Percentiles rank a stretch among this genome's conserved stretches.
phyloP scores from a whole-genome alignment of 768 basidiomycete species.

The Agrocybe pediades region DNA sequence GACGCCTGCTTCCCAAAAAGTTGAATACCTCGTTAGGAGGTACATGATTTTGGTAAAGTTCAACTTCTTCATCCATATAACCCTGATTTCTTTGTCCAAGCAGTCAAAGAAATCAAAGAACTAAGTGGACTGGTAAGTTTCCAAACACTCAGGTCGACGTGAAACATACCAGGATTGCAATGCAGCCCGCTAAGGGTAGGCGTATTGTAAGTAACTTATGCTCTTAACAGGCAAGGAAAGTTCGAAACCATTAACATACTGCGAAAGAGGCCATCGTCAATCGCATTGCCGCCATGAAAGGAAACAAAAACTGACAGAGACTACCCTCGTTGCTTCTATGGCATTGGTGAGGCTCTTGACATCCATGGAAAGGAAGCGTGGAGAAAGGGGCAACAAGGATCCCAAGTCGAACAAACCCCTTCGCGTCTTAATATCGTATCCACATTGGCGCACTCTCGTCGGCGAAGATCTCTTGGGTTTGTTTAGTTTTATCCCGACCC shows the following conservation, averaged over 20 bases:
- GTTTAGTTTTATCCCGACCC: no score
- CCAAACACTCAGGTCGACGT: background rate
- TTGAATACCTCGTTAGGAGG: slow-evolving; percentile 21
- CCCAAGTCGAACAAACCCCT: no score
- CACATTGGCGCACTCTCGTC: no score
- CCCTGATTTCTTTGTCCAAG: slow-evolving; percentile 15
- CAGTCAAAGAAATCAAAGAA: slow-evolving; percentile 20
- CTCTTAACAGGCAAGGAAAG: background rate
- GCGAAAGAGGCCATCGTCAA: background rate
- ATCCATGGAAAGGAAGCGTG: slow-evolving; percentile 7
- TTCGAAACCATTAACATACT: slow-evolving; percentile 13
- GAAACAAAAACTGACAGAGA: slow-evolving; percentile 5
- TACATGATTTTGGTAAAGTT: slow-evolving; percentile 19
- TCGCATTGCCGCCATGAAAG: background rate
- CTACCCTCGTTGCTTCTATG: slow-evolving; percentile 11
- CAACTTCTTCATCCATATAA: slow-evolving; percentile 19
- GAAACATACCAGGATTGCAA: slow-evolving; percentile 8
- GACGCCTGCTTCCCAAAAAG: slow-evolving; percentile 20
- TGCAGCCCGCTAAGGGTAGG: slow-evolving; percentile 6
- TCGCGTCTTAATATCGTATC: no score
- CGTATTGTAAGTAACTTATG: background rate
- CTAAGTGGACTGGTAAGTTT: slow-evolving; percentile 6
- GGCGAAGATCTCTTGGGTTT: no score
- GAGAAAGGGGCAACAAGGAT: background rate
- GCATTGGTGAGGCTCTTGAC: slow-evolving; percentile 3